phyloP scores from a whole-genome alignment of 441 rosid species.

The Gossypium davidsonii region DNA sequence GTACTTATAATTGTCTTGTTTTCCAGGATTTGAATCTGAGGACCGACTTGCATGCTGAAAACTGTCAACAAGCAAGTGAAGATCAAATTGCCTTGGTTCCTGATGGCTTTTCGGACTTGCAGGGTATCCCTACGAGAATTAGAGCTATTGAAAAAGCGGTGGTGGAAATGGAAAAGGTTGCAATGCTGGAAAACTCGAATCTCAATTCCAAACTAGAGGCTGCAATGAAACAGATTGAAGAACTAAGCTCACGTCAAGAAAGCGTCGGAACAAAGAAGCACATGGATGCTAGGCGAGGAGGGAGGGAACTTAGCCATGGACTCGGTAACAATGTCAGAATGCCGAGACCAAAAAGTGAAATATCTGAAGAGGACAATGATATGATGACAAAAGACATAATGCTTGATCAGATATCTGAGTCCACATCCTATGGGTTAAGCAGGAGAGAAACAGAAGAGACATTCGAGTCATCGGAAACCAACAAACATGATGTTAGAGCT shows the following conservation, averaged over 20 bases:
- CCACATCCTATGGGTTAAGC: slow-evolving; percentile 66
- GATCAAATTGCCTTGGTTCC: slow-evolving; percentile 18
- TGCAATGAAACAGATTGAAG: slow-evolving; percentile 50
- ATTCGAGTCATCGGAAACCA: slow-evolving; percentile 58
- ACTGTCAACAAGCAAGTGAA: slow-evolving; percentile 25
- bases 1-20: background rate
- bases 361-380: slow-evolving; percentile 42
- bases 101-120: slow-evolving; percentile 37
- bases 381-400: slow-evolving; percentile 82
- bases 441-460: slow-evolving; percentile 52
- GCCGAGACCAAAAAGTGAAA: slow-evolving; percentile 38
- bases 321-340: slow-evolving; percentile 17
- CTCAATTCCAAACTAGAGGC: slow-evolving; percentile 44
- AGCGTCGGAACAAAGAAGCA: slow-evolving; percentile 21
- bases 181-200: slow-evolving; percentile 36
- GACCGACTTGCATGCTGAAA: slow-evolving; percentile 22
- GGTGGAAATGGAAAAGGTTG: slow-evolving; percentile 49
- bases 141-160: slow-evolving; percentile 58
- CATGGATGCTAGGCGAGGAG: slow-evolving; percentile 20
- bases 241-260: slow-evolving; percentile 28
- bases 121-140: slow-evolving; percentile 48
- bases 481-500: slow-evolving; percentile 33
- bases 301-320: slow-evolving; percentile 11
- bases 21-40: slow-evolving; percentile 38
- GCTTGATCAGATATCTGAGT: slow-evolving; percentile 84